phyloP scores from a whole-genome alignment of 352 stramenopile species.

The Salisapilia sapeloensis region DNA sequence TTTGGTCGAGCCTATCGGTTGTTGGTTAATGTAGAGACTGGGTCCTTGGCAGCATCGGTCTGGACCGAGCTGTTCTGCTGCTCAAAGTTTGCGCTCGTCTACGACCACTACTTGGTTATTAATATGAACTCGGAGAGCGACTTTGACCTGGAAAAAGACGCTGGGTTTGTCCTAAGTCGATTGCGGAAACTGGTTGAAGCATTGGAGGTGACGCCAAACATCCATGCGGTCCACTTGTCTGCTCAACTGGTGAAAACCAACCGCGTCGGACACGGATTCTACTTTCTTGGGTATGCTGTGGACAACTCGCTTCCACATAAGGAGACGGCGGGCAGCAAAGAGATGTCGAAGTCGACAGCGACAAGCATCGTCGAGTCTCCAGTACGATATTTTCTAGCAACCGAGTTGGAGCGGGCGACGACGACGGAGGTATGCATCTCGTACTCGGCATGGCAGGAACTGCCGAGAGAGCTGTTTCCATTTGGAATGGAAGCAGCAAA shows the following conservation, averaged over 20 bases:
- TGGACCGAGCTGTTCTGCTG: conserved; percentile 63
- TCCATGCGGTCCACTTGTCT: conserved; percentile 51
- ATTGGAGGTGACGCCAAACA: conserved; percentile 40
- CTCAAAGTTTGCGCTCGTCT: conserved; percentile 66
- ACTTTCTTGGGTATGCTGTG: conserved; percentile 55
- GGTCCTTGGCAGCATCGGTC: conserved; percentile 40
- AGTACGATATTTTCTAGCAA: conserved; percentile 65
- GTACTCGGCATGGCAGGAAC: conserved; percentile 48
- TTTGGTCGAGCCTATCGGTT: conserved; percentile 55
- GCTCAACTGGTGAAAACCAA: conserved; percentile 24
- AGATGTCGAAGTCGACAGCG: conserved; percentile 7
- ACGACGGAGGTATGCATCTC: conserved; percentile 41
- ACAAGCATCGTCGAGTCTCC: conserved; percentile 29
- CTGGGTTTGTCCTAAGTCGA: conserved; percentile 64
- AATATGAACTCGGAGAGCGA: conserved; percentile 33
- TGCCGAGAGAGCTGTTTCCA: conserved; percentile 45
- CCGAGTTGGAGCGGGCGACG: conserved; percentile 39
- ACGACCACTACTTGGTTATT: conserved; percentile 70
- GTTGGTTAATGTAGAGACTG: conserved; percentile 50
- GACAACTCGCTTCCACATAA: conserved; percentile 3
- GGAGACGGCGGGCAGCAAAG: conserved; percentile 8
- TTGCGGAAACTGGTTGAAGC: conserved; percentile 73
- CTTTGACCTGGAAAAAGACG: conserved; percentile 41
- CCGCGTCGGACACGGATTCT: conserved; percentile 17
- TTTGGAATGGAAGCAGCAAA: conserved; percentile 31